A percentile compares a stretch with the other conserved stretches of the same genome.
phyloP scores from a whole-genome alignment of 352 stramenopile species.

The Peronospora farinosa region DNA sequence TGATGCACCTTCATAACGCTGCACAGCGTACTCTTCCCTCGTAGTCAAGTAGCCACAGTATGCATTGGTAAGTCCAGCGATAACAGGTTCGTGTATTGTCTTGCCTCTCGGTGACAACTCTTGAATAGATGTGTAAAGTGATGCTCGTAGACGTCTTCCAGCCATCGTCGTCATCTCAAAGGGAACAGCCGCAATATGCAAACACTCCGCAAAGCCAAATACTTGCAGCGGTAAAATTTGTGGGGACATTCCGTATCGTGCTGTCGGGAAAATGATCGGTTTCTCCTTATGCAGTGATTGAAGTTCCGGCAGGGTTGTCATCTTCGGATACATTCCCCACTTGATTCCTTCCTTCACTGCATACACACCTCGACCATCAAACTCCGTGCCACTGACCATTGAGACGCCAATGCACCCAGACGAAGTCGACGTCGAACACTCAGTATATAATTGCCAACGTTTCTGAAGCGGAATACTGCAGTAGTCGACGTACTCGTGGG shows the following conservation, averaged over 20 bases:
- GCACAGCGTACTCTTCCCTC: conserved; percentile 77
- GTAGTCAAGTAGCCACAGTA: conserved; percentile 85
- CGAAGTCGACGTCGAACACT: conserved; percentile 58
- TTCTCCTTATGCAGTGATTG: conserved; percentile 76
- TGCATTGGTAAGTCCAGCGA: conserved; percentile 72
- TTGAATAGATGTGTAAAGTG: conserved; percentile 30
- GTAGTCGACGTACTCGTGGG: conserved; percentile 78
- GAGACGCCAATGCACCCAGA: conserved; percentile 79
- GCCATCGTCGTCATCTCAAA: conserved; percentile 86
- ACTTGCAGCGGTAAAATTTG: conserved; percentile 68
- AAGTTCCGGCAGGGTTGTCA: conserved; percentile 69
- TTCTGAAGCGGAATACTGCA: conserved; percentile 52
- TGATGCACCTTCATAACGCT: conserved; percentile 86
- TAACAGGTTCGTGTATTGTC: conserved; percentile 42
- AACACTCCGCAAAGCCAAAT: conserved; percentile 44
- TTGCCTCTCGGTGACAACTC: conserved; percentile 10
- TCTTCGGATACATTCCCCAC: conserved; percentile 62
- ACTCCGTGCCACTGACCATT: conserved; percentile 76
- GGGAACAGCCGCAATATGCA: conserved; percentile 64
- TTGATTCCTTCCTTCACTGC: conserved; percentile 57
- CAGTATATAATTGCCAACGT: conserved; percentile 63
- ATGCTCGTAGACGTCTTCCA: conserved; percentile 49
- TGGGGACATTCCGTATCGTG: conserved; percentile 65
- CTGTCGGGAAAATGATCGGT: conserved; percentile 71
- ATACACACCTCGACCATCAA: conserved; percentile 63